These are phyloP conservation scores for Candida sp. DNA, from an alignment of 1,139 yeast genomes.

Conservation along the genomic window DNA sequence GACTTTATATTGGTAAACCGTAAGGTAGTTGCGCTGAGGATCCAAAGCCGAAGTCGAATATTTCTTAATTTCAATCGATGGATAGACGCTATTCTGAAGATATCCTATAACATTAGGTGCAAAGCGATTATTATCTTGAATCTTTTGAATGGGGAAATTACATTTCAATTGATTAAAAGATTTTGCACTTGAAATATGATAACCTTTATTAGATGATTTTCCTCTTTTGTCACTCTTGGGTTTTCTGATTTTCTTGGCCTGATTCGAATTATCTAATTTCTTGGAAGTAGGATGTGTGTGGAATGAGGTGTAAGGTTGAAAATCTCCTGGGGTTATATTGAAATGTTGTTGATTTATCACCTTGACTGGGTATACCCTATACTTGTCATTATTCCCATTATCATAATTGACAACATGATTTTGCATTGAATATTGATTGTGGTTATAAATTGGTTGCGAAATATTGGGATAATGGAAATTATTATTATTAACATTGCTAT, in stretches of 20 bases:
- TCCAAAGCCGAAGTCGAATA: conserved; percentile 70
- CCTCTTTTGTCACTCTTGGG: background rate
- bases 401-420: background rate
- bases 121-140: background rate
- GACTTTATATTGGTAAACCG: conserved; percentile 70
- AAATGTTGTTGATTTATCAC: no score
- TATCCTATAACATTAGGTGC: background rate
- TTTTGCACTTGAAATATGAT: background rate
- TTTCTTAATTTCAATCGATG: conserved; percentile 54
- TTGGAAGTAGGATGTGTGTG: no score
- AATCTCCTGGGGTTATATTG: no score
- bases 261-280: no score
- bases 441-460: background rate
- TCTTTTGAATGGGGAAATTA: background rate
- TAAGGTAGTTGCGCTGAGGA: conserved; percentile 55
- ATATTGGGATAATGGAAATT: background rate
- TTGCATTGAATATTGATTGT: background rate
- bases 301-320: no score
- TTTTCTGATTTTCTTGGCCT: background rate
- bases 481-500: background rate
- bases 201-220: background rate
- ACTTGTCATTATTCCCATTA: no score
- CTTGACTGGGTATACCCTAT: background rate
- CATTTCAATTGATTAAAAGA: background rate
- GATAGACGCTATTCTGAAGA: conserved; percentile 12